Conservation (phyloP, 2,329 filamentous ascomycete species). For the Pseudovirgaria hyperparasitica region DNA sequence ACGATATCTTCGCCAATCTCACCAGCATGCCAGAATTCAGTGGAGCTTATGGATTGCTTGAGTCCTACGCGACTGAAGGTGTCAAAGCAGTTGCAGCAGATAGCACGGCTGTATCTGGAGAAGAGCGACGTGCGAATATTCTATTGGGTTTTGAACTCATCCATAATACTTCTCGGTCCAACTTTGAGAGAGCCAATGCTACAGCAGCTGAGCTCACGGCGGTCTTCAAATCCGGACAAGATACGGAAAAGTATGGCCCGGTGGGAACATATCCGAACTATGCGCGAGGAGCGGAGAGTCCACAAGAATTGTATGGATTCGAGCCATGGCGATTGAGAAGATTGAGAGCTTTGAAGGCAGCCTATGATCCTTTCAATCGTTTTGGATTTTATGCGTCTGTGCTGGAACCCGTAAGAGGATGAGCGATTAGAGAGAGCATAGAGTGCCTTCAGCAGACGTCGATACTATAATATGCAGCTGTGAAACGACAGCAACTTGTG, state of each 20-base stretch:
- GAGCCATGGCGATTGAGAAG: constrained; percentile 18
- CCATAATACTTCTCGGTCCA: too few species aligned
- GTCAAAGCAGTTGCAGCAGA: constrained; percentile 28
- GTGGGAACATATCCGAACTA: constrained; percentile 22
- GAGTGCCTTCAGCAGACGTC: too few species aligned
- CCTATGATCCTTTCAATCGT: constrained; percentile 18
- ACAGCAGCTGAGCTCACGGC: constrained; percentile 5
- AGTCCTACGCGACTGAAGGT: constrained; percentile 38
- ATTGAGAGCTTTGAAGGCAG: constrained; percentile 17
- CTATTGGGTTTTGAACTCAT: constrained; percentile 12
- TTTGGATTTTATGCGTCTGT: constrained; percentile 19
- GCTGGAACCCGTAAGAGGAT: too few species aligned
- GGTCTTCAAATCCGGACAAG: constrained; percentile 9
- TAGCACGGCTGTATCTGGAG: constrained; percentile 29
- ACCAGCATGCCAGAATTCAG: constrained; percentile 16
- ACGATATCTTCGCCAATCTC: constrained; percentile 23
- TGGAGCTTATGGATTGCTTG: constrained; percentile 44
- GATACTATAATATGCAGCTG: too few species aligned
- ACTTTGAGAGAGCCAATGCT: too few species aligned
- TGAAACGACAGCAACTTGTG: too few species aligned
- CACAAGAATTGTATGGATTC: constrained; percentile 18
- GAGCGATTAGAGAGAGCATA: too few species aligned
- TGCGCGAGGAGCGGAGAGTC: constrained; percentile 17
- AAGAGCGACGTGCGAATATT: constrained; percentile 27
- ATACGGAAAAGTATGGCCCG: constrained; percentile 2